These are phyloP conservation scores for Microcyclosporella mali DNA, from an alignment of 2,329 filamentous ascomycete species.

Conservation along the genomic window DNA sequence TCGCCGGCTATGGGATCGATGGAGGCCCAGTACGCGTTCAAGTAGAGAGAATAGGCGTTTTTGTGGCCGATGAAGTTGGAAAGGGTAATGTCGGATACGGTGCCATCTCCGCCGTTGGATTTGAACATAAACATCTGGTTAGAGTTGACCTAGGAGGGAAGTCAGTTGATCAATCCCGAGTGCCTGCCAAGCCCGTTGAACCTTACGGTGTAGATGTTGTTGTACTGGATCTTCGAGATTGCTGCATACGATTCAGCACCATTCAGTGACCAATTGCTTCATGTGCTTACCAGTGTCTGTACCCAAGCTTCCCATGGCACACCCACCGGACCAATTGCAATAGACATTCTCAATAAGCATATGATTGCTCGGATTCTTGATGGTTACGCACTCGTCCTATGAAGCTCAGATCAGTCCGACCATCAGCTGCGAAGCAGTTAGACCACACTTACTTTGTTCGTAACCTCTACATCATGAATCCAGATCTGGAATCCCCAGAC, in stretches of 20 bases:
- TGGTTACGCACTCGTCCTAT: constrained; percentile 52
- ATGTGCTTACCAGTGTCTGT: constrained; percentile 34
- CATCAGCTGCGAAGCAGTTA: background rate
- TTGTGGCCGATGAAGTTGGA: constrained; percentile 56
- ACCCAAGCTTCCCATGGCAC: constrained; percentile 52
- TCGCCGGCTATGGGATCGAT: constrained; percentile 39
- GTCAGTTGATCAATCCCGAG: too few relatives aligned
- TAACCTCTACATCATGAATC: constrained; percentile 55
- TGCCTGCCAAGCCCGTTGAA: too few relatives aligned
- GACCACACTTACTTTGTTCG: constrained; percentile 51
- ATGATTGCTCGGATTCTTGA: constrained; percentile 49
- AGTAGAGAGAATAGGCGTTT: constrained; percentile 54
- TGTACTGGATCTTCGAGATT: constrained; percentile 50
- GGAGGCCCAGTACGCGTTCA: constrained; percentile 50
- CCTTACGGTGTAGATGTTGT: constrained; percentile 49
- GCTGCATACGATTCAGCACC: constrained; percentile 17
- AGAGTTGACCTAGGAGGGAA: constrained; percentile 28
- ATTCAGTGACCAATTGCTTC: background rate
- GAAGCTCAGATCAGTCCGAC: background rate
- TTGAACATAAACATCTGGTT: constrained; percentile 59
- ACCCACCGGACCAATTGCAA: constrained; percentile 52
- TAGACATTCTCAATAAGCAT: constrained; percentile 56
- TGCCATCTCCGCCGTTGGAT: constrained; percentile 52
- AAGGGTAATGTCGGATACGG: constrained; percentile 46
- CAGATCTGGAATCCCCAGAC: constrained; percentile 51